These are phyloP conservation scores for Mortierella sp. DNA, from an alignment of 371 early-diverging fungal species.

Conservation along the genomic window DNA sequence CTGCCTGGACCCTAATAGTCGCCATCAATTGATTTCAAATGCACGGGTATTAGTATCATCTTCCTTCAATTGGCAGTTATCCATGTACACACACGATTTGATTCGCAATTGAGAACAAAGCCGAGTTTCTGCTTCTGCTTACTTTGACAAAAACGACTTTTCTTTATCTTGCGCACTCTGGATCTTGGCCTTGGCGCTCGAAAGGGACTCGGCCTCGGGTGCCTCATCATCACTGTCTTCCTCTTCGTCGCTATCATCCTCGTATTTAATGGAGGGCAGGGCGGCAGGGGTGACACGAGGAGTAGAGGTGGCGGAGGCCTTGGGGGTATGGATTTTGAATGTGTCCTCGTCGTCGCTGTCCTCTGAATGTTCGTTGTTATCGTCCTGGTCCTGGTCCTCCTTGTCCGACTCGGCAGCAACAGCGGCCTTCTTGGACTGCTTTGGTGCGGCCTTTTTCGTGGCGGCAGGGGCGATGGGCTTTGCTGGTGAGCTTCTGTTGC, in stretches of 20 bases:
- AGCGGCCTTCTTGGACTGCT: conserved; percentile 12
- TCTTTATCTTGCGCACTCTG: conserved; percentile 51
- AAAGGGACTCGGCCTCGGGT: conserved; percentile 52
- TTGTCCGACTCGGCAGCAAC: conserved; percentile 26
- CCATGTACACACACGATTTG: neutral
- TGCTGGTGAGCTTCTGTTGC: conserved; percentile 32
- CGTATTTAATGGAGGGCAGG: conserved; percentile 40
- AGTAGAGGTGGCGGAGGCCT: conserved; percentile 21
- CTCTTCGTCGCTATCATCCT: conserved; percentile 47
- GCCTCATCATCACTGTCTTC: conserved; percentile 52
- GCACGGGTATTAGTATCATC: neutral
- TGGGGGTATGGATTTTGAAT: conserved; percentile 57
- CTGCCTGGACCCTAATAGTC: conserved; percentile 43
- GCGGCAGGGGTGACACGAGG: conserved; percentile 30
- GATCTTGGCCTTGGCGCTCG: conserved; percentile 51
- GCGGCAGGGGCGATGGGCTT: conserved; percentile 8
- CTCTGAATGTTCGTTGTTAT: conserved; percentile 15
- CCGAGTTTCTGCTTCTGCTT: neutral
- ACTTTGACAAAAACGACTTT: conserved; percentile 53
- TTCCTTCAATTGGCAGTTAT: neutral
- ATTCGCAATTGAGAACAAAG: neutral
- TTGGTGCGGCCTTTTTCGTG: conserved; percentile 23
- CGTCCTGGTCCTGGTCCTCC: conserved; percentile 21
- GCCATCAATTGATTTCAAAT: neutral
- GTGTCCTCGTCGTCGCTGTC: conserved; percentile 37